Conservation (phyloP, 1,284 basidiomycete species). For the Fomitopsis schrenkii region DNA sequence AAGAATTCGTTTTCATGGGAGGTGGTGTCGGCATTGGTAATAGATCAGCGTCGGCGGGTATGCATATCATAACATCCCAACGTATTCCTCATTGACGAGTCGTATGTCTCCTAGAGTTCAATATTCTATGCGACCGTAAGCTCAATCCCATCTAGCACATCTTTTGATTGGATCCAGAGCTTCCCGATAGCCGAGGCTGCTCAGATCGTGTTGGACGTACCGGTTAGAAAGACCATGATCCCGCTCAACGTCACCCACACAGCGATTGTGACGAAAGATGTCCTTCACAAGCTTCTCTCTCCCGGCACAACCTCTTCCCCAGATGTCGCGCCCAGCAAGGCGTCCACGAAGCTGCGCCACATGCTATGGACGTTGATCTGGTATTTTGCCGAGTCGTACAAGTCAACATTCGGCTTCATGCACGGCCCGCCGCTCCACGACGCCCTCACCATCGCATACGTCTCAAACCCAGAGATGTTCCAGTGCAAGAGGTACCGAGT, state of each 20-base stretch:
- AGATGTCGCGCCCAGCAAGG: constrained; percentile 29
- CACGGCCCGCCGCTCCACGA: constrained; percentile 83
- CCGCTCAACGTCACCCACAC: constrained; percentile 84
- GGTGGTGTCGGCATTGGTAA: constrained; percentile 83
- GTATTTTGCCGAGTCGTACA: constrained; percentile 70
- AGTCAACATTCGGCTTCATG: constrained; percentile 66
- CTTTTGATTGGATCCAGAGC: background rate
- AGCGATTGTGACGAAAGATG: constrained; percentile 58
- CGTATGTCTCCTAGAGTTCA: constrained; percentile 52
- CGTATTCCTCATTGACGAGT: background rate
- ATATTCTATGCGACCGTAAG: constrained; percentile 78
- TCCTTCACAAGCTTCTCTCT: constrained; percentile 50
- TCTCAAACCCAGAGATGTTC: constrained; percentile 64
- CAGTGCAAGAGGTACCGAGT: constrained; percentile 58
- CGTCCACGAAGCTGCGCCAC: constrained; percentile 58
- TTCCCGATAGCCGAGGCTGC: constrained; percentile 64
- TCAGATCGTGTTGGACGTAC: constrained; percentile 69
- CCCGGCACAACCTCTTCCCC: constrained; percentile 20
- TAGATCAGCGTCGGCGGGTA: constrained; percentile 67
- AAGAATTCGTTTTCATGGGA: constrained; percentile 87
- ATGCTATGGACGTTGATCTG: constrained; percentile 69
- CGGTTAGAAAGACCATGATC: constrained; percentile 61
- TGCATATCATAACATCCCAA: constrained; percentile 7
- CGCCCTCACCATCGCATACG: constrained; percentile 72
- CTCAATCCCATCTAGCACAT: constrained; percentile 2